These are phyloP conservation scores for Lentinula guzmanii DNA, from an alignment of 768 basidiomycete species.

Conservation along the genomic window DNA sequence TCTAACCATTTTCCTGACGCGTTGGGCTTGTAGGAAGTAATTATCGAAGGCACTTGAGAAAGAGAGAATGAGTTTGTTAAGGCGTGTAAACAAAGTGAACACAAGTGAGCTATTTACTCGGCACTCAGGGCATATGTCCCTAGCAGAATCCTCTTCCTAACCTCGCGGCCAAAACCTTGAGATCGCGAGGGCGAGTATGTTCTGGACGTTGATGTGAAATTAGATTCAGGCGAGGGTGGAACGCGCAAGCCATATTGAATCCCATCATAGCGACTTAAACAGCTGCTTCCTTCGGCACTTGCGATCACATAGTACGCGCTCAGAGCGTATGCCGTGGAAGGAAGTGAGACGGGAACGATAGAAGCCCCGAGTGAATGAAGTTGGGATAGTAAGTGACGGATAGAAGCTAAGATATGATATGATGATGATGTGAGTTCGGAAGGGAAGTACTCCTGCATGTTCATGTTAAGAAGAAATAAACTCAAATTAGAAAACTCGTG, in stretches of 20 bases:
- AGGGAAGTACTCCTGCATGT: constrained; percentile 71
- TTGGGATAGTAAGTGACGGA: constrained; percentile 38
- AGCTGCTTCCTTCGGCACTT: constrained; percentile 66
- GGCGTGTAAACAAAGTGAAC: not conserved
- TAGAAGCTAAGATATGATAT: constrained; percentile 27
- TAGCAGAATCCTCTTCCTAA: constrained; percentile 78
- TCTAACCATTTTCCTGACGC: constrained; percentile 65
- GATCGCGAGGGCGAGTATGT: constrained; percentile 67
- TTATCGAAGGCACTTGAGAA: constrained; percentile 74
- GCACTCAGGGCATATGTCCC: constrained; percentile 91
- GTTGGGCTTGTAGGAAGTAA: constrained; percentile 91
- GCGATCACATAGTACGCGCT: constrained; percentile 77
- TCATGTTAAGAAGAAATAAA: not conserved
- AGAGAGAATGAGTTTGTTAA: not conserved
- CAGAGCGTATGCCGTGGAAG: constrained; percentile 42
- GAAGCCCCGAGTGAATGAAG: constrained; percentile 52
- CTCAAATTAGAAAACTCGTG: not conserved
- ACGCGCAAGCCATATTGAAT: constrained; percentile 46
- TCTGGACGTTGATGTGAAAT: constrained; percentile 42
- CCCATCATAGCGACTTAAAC: constrained; percentile 64
- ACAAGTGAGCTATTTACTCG: constrained; percentile 50
- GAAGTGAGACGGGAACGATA: constrained; percentile 69
- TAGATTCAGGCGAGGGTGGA: constrained; percentile 4
- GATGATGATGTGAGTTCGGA: constrained; percentile 42
- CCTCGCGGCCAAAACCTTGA: constrained; percentile 75